Evolutionary conservation across 208 protist species (phyloP).

Genomic region (Crithidia fasciculata): DNA sequence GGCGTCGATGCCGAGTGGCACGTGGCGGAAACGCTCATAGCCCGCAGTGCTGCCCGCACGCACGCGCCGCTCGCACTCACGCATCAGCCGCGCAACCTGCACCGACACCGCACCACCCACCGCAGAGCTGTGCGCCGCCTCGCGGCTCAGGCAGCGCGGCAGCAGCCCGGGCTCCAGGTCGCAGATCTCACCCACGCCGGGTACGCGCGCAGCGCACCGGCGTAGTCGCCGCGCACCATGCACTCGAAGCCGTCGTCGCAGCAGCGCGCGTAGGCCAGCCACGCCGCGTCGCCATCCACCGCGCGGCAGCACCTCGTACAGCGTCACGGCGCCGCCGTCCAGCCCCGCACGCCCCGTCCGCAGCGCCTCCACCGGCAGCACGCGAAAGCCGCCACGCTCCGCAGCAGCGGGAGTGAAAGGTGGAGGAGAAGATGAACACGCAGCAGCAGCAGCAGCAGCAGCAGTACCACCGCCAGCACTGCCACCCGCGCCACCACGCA

Average conservation of each 20-base stretch:
- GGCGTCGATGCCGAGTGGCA: constrained; percentile 23
- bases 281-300: constrained; percentile 26
- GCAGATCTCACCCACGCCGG: constrained; percentile 24
- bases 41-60: constrained; percentile 4
- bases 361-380: constrained; percentile 44
- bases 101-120: constrained; percentile 17
- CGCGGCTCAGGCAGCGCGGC: constrained; percentile 20
- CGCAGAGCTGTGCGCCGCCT: constrained; percentile 17
- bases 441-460: too few species aligned
- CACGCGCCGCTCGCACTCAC: constrained; percentile 24
- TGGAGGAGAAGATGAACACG: too few species aligned
- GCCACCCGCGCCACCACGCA: constrained; percentile 21
- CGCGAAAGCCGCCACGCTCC: constrained; percentile 12
- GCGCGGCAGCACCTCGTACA: constrained; percentile 38
- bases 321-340: constrained; percentile 29
- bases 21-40: background rate
- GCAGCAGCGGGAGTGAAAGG: too few species aligned
- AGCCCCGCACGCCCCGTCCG: constrained; percentile 8
- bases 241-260: constrained; percentile 36
- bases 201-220: constrained; percentile 36
- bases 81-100: constrained; percentile 30
- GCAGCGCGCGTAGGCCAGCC: constrained; percentile 32
- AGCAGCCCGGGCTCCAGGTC: constrained; percentile 29
- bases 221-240: constrained; percentile 55
- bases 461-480: background rate